Conservation (phyloP, 163 green algal species). For the Scenedesmus sp. region DNA sequence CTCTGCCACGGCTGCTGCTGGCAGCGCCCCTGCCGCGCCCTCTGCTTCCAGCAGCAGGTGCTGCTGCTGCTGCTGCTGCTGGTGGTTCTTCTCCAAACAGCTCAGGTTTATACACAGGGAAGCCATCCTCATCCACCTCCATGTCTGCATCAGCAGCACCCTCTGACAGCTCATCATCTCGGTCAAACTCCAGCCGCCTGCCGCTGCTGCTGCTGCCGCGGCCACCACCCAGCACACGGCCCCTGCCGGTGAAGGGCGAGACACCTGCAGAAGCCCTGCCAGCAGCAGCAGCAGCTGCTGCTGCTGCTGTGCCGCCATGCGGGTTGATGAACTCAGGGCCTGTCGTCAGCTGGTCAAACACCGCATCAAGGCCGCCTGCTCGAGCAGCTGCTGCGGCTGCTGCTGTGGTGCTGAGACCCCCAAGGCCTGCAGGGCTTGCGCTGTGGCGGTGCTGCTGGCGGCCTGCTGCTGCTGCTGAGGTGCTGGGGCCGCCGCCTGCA, state of each 20-base stretch:
- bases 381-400: background rate
- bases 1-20: background rate
- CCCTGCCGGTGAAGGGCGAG: constrained; percentile 28
- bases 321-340: constrained; percentile 2
- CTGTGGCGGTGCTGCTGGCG: background rate
- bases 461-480: background rate
- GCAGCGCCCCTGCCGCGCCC: background rate
- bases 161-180: background rate
- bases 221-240: background rate
- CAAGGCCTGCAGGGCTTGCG: background rate
- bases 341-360: background rate
- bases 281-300: background rate
- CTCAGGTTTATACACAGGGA: constrained; percentile 12
- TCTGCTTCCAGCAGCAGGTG: background rate
- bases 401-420: background rate
- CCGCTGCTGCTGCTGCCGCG: background rate
- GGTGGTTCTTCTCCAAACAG: background rate
- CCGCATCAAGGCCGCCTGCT: background rate
- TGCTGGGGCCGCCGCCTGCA: background rate
- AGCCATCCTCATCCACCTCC: constrained; percentile 26
- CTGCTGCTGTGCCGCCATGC: background rate
- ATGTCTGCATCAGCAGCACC: background rate
- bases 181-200: constrained; percentile 4
- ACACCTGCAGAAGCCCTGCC: background rate
- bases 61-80: constrained; percentile 7